Conservation (phyloP, 73 alveolate species). For the Halteria grandinella region DNA sequence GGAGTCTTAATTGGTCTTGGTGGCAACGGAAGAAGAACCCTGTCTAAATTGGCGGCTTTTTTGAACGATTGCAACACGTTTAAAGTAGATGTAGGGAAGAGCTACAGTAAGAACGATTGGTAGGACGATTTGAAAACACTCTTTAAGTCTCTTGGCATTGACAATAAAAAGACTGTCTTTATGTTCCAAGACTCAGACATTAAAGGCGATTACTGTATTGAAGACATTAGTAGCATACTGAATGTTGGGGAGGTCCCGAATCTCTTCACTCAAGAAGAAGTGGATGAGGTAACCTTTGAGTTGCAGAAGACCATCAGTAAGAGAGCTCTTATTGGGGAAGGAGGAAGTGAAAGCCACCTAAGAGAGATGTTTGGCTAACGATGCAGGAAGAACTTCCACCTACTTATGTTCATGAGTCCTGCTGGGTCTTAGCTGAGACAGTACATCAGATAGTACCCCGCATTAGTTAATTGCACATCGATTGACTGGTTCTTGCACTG, state of each 20-base stretch:
- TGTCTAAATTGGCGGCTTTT: constrained; percentile 85
- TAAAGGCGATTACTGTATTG: constrained; percentile 86
- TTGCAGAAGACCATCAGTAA: constrained; percentile 74
- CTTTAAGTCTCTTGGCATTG: constrained; percentile 80
- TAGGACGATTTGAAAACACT: constrained; percentile 85
- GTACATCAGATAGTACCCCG: constrained; percentile 89
- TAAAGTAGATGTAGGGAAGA: constrained; percentile 86
- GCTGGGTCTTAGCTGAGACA: constrained; percentile 86
- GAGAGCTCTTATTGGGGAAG: too few relatives aligned
- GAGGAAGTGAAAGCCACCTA: constrained; percentile 79
- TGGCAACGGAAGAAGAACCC: constrained; percentile 90
- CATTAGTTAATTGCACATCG: constrained; percentile 91
- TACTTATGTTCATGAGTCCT: constrained; percentile 89
- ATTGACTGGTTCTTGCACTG: constrained; percentile 93
- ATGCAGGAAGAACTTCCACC: constrained; percentile 88
- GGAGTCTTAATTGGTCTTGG: constrained; percentile 91
- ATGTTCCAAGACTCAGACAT: constrained; percentile 85
- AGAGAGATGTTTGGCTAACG: constrained; percentile 85
- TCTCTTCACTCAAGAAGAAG: constrained; percentile 89
- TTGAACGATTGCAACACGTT: constrained; percentile 83
- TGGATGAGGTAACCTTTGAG: constrained; percentile 84
- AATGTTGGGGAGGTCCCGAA: constrained; percentile 96
- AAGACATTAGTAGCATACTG: constrained; percentile 87
- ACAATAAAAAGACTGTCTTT: constrained; percentile 83
- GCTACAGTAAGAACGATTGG: constrained; percentile 87